Evolutionary conservation across 345 rosid genomes (phyloP).

Genomic region (Pistacia atlantica): DNA sequence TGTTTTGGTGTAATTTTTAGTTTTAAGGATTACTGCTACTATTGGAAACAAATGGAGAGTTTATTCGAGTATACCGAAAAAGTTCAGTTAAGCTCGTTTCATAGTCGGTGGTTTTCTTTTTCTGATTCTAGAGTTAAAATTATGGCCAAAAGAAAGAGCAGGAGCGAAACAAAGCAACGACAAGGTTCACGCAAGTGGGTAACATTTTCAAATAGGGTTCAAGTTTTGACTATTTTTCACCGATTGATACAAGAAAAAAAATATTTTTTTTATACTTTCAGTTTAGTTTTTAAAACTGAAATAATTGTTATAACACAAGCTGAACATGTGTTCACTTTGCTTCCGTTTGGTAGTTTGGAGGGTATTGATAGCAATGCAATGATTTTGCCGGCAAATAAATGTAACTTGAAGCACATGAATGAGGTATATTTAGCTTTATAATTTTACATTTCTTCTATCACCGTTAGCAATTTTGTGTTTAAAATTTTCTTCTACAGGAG

Average conservation of each 20-base stretch:
- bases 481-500: slow-evolving; percentile 19
- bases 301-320: background rate
- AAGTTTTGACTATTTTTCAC: background rate
- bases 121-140: background rate
- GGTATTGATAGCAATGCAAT: slow-evolving; percentile 54
- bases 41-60: background rate
- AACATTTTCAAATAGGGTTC: background rate
- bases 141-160: slow-evolving; percentile 16
- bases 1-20: background rate
- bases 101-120: background rate
- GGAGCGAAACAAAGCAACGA: background rate
- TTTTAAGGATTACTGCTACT: background rate
- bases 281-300: background rate
- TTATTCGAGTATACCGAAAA: background rate
- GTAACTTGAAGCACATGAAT: slow-evolving; percentile 33
- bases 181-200: background rate
- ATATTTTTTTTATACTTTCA: no score
- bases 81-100: background rate
- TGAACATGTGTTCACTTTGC: background rate
- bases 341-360: slow-evolving; percentile 30
- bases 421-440: slow-evolving; percentile 34
- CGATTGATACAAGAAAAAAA: background rate
- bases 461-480: background rate
- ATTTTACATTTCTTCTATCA: background rate
- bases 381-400: slow-evolving; percentile 52